Base-by-base conservation (phyloP, 2,329 filamentous ascomycete genomes). In the Fulvia fulva region DNA sequence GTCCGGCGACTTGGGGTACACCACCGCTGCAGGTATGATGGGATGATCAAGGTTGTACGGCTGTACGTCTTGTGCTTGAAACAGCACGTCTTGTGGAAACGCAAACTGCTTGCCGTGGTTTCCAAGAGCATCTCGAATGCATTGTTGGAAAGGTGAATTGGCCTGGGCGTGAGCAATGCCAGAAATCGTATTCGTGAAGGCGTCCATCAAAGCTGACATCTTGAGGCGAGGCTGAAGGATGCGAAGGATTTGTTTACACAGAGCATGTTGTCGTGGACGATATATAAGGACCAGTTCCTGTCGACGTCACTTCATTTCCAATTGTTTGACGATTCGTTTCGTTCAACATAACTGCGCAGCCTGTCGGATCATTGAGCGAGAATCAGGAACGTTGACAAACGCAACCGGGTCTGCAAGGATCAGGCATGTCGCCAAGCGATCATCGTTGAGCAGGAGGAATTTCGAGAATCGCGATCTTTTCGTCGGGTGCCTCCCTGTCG, bases 21-120 rank as follows among this genome's bases (percentile, higher is more conserved):
- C 55, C 21, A 63, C 54, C 25, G 59, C 61, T 6, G 57, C 56
- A 7, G 61, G 61, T 12, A 51, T 60, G 44, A 56, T 51, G 2
- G 52, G 54, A 19, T 52, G 53, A 16, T 63, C 61, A 46, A 63
- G 51, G 26, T 63, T 62, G 50, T 62, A 63, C 12, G 57, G 59
- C n/a, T 61, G 56, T 26, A 58, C 52, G 30, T 63, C 57, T 30
- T 53, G 57, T 28, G 58, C 28, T 12, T 55, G 54, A n/a, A 56
- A 59, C 30, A 62, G 45, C 6, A 64, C 23, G 30, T 63, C 61
- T 34, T 59, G 56, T 5, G 58, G 61, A 23, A 63, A 63, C 3
- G 58, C 55, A 45, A 59, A 63, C 8, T 55, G 56, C 19, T 51
- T 50, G n/a, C 53, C 55, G 34, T 63, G 51, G 19, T 51, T 41